Conservation (phyloP, 78 protist species). For the Planoprotostelium fungivorum region DNA sequence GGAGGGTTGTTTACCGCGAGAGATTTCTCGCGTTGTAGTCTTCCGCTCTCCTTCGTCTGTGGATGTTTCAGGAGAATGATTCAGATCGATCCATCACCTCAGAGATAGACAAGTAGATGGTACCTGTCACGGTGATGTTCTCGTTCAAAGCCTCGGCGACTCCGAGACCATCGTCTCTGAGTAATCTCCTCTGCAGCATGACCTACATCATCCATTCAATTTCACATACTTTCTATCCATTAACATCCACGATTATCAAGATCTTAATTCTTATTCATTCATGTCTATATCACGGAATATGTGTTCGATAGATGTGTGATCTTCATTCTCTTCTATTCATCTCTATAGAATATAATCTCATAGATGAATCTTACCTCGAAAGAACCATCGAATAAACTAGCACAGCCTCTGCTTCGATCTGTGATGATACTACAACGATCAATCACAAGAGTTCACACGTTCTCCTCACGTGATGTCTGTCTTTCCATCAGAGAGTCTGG, state of each 20-base stretch:
- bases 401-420: conserved; percentile 53
- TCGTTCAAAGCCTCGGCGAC: conserved; percentile 89
- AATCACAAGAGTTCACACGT: background rate
- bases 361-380: conserved; percentile 46
- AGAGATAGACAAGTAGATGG: background rate
- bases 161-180: conserved; percentile 82
- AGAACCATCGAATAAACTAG: conserved; percentile 43
- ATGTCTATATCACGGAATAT: too few relatives aligned
- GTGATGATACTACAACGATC: conserved; percentile 22
- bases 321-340: too few relatives aligned
- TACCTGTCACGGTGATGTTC: background rate
- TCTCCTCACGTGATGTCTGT: background rate
- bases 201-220: background rate
- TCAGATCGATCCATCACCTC: background rate
- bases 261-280: too few relatives aligned
- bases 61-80: background rate
- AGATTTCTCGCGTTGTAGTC: background rate
- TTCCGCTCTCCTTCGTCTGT: background rate
- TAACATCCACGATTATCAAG: too few relatives aligned
- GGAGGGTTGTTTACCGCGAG: background rate
- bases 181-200: conserved; percentile 80
- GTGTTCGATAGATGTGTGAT: too few relatives aligned
- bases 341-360: too few relatives aligned
- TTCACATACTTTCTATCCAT: too few relatives aligned
- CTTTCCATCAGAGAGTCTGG: background rate